Evolutionary conservation across 352 stramenopile species (phyloP).

Genomic region (Globisporangium takayamanum): DNA sequence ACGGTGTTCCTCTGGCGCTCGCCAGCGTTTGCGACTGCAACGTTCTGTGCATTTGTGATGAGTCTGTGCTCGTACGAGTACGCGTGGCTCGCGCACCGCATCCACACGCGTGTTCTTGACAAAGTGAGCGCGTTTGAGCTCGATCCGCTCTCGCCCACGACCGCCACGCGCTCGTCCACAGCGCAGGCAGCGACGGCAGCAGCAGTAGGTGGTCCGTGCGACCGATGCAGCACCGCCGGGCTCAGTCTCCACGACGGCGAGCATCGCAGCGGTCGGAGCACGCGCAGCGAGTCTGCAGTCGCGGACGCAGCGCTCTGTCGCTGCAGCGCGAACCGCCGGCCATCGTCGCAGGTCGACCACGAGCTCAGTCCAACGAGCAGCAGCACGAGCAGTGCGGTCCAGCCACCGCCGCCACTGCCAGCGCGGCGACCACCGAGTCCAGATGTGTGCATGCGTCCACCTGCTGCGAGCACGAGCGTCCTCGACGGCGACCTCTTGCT

Average conservation of each 20-base stretch:
- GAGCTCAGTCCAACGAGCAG: slow-evolving; percentile 21
- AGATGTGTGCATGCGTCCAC: background rate
- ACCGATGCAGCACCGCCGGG: background rate
- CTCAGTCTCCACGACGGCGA: background rate
- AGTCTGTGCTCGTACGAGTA: slow-evolving; percentile 70
- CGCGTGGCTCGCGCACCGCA: slow-evolving; percentile 59
- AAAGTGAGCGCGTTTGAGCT: slow-evolving; percentile 7
- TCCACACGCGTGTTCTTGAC: slow-evolving; percentile 39
- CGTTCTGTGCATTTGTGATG: slow-evolving; percentile 55
- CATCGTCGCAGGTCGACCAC: slow-evolving; percentile 1
- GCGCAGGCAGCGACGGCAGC: background rate
- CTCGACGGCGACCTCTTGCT: slow-evolving; percentile 13
- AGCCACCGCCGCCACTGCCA: background rate
- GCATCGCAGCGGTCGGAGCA: slow-evolving; percentile 18
- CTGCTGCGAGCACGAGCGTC: slow-evolving; percentile 4
- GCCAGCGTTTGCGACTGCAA: slow-evolving; percentile 53
- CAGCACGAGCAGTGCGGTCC: slow-evolving; percentile 14
- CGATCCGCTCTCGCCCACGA: slow-evolving; percentile 14
- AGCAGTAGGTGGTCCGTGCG: background rate
- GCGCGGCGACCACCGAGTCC: slow-evolving; percentile 8
- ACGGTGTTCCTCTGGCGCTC: slow-evolving; percentile 62
- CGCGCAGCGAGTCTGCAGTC: slow-evolving; percentile 23
- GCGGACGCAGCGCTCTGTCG: slow-evolving; percentile 6
- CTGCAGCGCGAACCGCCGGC: background rate
- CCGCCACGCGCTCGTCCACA: background rate